Percentiles rank a stretch among this genome's conserved stretches.
Conservation (phyloP, 768 basidiomycete species). For the Suillus discolor region DNA sequence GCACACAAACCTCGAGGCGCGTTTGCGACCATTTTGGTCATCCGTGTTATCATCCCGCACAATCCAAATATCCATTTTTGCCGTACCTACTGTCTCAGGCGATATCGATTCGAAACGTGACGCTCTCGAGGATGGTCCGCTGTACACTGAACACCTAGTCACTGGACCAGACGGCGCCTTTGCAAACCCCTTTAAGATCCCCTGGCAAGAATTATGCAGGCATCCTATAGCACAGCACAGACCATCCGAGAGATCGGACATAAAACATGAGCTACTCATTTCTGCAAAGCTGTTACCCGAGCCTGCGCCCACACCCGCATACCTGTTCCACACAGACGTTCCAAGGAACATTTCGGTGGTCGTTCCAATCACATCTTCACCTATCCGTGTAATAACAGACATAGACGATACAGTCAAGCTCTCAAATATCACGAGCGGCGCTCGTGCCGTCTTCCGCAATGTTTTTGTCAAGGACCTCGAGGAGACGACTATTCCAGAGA, state of each 20-base stretch:
- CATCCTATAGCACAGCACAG: constrained; percentile 62
- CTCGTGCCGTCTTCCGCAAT: constrained; percentile 83
- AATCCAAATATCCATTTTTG: constrained; percentile 64
- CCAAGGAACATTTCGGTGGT: constrained; percentile 29
- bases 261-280: constrained; percentile 53
- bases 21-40: constrained; percentile 82
- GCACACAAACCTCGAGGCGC: constrained; percentile 75
- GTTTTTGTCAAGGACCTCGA: constrained; percentile 87
- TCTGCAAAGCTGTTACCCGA: constrained; percentile 51
- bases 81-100: constrained; percentile 19
- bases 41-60: constrained; percentile 64
- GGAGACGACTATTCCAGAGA: constrained; percentile 80
- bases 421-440: constrained; percentile 77
- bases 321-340: constrained; percentile 12
- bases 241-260: constrained; percentile 50
- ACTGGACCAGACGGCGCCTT: constrained; percentile 79
- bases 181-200: constrained; percentile 58
- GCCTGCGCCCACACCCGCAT: constrained; percentile 24
- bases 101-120: constrained; percentile 28
- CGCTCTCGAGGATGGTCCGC: constrained; percentile 41
- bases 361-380: constrained; percentile 59
- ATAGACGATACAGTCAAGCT: constrained; percentile 84
- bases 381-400: constrained; percentile 85
- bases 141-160: constrained; percentile 50
- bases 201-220: constrained; percentile 68